Evolutionary conservation across 768 basidiomycete species (phyloP).

Genomic region (Lanmaoa pseudosensibilis): DNA sequence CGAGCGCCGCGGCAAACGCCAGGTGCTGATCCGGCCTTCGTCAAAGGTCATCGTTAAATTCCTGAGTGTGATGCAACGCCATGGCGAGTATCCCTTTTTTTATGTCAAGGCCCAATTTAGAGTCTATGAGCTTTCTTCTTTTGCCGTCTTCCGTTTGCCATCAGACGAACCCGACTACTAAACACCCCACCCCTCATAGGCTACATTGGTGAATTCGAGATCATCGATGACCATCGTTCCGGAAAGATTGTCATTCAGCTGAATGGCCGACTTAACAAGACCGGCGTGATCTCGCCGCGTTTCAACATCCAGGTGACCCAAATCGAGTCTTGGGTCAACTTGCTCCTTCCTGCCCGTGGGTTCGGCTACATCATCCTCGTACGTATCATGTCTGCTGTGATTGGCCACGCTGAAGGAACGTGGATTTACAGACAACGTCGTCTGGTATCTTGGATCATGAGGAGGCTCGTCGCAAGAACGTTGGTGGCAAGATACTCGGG

Average conservation of each 20-base stretch:
- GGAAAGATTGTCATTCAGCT: slow-evolving; percentile 99
- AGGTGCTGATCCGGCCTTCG: slow-evolving; percentile 95
- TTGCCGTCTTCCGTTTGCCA: neutral
- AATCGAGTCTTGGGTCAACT: slow-evolving; percentile 96
- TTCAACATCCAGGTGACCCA: slow-evolving; percentile 94
- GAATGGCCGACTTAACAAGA: slow-evolving; percentile 98
- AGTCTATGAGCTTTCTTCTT: neutral
- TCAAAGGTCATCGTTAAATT: slow-evolving; percentile 99
- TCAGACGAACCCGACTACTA: neutral
- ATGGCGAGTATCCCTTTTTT: slow-evolving; percentile 60
- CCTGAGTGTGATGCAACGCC: slow-evolving; percentile 97
- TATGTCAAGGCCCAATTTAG: neutral
- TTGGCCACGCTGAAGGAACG: neutral
- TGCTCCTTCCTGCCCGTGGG: slow-evolving; percentile 91
- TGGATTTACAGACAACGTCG: slow-evolving; percentile 74
- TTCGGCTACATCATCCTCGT: slow-evolving; percentile 97
- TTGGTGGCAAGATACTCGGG: slow-evolving; percentile 92
- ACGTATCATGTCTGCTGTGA: slow-evolving; percentile 27
- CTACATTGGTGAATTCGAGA: slow-evolving; percentile 98
- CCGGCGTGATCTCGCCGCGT: slow-evolving; percentile 99
- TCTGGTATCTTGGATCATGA: slow-evolving; percentile 99
- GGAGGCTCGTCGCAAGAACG: slow-evolving; percentile 97
- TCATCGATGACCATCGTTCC: slow-evolving; percentile 97
- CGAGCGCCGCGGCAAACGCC: slow-evolving; percentile 98
- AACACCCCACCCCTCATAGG: slow-evolving; percentile 45